These are phyloP conservation scores for Pichiaceae sp. DNA, from an alignment of 1,139 yeast genomes.

Conservation along the genomic window DNA sequence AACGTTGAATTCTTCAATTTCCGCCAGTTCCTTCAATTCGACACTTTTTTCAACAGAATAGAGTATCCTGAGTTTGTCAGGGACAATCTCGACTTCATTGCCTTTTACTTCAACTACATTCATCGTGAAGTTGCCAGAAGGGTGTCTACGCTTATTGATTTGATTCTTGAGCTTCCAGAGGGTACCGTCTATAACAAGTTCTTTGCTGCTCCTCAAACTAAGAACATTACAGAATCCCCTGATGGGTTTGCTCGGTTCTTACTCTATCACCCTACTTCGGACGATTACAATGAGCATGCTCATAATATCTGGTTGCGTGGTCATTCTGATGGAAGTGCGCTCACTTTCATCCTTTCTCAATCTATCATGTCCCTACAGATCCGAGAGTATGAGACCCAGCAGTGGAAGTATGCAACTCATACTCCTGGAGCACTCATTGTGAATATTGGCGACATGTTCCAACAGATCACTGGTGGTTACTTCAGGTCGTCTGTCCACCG, in stretches of 20 bases:
- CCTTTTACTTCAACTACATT: slow-evolving; percentile 28
- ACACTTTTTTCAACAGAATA: slow-evolving; percentile 8
- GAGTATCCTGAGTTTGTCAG: slow-evolving; percentile 33
- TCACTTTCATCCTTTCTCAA: slow-evolving; percentile 40
- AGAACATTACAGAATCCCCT: slow-evolving; percentile 25
- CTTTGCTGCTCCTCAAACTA: slow-evolving; percentile 23
- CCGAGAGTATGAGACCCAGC: slow-evolving; percentile 34
- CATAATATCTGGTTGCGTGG: slow-evolving; percentile 40
- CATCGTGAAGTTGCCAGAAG: slow-evolving; percentile 30
- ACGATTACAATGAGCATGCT: slow-evolving; percentile 22
- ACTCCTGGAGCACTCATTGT: slow-evolving; percentile 38
- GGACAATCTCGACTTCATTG: slow-evolving; percentile 29
- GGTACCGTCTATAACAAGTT: slow-evolving; percentile 30
- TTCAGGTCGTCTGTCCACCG: slow-evolving; percentile 40
- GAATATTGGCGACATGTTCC: slow-evolving; percentile 42
- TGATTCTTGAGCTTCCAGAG: slow-evolving; percentile 34
- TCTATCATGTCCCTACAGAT: slow-evolving; percentile 43
- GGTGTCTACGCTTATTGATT: slow-evolving; percentile 30
- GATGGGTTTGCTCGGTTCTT: slow-evolving; percentile 36
- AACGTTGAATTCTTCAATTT: slow-evolving; percentile 35
- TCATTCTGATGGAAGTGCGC: slow-evolving; percentile 42
- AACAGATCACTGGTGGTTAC: slow-evolving; percentile 40
- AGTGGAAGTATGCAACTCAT: slow-evolving; percentile 42
- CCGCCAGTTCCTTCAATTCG: slow-evolving; percentile 28
- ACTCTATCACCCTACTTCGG: slow-evolving; percentile 29